Base-by-base conservation (phyloP, 148 eudicot genomes). In the Chenopodium quinoa region DNA sequence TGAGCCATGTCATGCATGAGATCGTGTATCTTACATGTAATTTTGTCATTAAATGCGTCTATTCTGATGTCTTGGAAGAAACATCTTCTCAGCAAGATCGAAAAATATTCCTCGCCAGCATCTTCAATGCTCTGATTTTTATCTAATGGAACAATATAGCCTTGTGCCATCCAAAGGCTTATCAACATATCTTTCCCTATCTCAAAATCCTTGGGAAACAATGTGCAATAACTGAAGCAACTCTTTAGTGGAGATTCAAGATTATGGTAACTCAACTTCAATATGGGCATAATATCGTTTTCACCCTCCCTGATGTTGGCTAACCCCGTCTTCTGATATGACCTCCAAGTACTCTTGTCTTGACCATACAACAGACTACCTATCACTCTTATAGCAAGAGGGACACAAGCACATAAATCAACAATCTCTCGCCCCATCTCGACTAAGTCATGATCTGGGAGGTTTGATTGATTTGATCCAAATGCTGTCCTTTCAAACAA, bases 81-180 rank as follows among this genome's bases (percentile, higher is more conserved):
- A 31, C 72, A 68, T 68, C 72, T 68, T 32, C 17, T 13, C 34
- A 32, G 3, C 17, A 68, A 12, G 14, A 5, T 29, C 2, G 22
- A 68, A 68, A 31, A 68, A 68, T 66, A 66, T 25, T 66, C 70
- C 70, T 66, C 70, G 11, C 17, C 22, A 0, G 20, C 72, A 31
- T 68, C 72, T 68, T 68, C 44, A 13, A 68, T 13, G 17, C 20
- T 31, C 17, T 68, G 40, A 32, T 9, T 25, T 7, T 68, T 16
- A 31, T 68, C 20, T 11, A 32, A 68, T 32, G 72, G 44, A 68
- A 68, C 44, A 68, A 32, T 14, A 14, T 68, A 68, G 72, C 72
- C 72, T 32, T 68, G 72, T 13, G 72, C 72, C 44, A 68, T 29
- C 72, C 72, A 68, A 68, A 68, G 72, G 7, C 44, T 68, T 68